These are phyloP conservation scores for Penicillium maclennaniae DNA, from an alignment of 495 filamentous ascomycete genomes.

Conservation along the genomic window DNA sequence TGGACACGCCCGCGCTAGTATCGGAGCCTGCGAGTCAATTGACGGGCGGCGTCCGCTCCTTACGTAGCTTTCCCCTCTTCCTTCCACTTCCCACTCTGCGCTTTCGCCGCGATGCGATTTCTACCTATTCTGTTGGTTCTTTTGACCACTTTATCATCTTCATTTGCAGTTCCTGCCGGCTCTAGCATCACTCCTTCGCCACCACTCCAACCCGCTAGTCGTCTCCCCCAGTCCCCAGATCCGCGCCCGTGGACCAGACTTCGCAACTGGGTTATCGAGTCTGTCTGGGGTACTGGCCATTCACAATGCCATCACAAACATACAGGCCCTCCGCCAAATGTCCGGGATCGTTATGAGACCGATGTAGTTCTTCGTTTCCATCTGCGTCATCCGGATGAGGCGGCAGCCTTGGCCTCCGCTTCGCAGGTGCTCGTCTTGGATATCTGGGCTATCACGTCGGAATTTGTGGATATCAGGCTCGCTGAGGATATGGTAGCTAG, in stretches of 20 bases:
- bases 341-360: slow-evolving; percentile 65
- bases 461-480: slow-evolving; percentile 85
- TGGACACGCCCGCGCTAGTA: background rate
- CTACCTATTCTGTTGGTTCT: slow-evolving; percentile 26
- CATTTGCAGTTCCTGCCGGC: slow-evolving; percentile 39
- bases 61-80: slow-evolving; percentile 9
- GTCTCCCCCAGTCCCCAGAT: slow-evolving; percentile 27
- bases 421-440: slow-evolving; percentile 76
- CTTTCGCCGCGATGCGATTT: slow-evolving; percentile 15
- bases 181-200: slow-evolving; percentile 41
- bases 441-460: slow-evolving; percentile 79
- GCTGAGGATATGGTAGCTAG: slow-evolving; percentile 66
- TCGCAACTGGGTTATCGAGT: slow-evolving; percentile 61
- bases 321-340: slow-evolving; percentile 39
- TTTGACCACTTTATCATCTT: slow-evolving; percentile 19
- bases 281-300: slow-evolving; percentile 53
- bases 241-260: slow-evolving; percentile 49
- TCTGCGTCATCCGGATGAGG: slow-evolving; percentile 65
- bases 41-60: background rate
- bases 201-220: slow-evolving; percentile 35
- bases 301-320: slow-evolving; percentile 20
- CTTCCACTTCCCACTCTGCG: background rate
- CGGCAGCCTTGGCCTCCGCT: slow-evolving; percentile 67
- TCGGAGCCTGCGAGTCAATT: background rate
- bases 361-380: slow-evolving; percentile 90